Conservation (phyloP, 257 asterid species). For the Voacanga thouarsii region DNA sequence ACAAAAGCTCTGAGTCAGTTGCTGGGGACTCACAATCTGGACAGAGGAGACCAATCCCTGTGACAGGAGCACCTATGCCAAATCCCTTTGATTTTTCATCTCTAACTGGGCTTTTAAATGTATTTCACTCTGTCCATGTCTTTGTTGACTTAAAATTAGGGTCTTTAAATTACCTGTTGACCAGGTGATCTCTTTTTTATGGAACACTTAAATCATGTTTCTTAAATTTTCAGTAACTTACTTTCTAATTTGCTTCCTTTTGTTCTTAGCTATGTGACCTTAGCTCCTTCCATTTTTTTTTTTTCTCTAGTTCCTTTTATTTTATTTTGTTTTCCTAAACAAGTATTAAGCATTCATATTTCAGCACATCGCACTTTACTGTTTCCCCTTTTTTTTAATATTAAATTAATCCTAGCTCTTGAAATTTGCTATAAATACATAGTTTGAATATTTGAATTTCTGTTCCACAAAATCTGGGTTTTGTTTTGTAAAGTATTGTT, state of each 20-base stretch:
- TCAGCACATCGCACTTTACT: too few species aligned
- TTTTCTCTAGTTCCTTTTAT: neutral
- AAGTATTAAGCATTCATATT: neutral
- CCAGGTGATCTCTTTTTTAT: neutral
- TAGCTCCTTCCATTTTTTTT: neutral
- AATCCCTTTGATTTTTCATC: conserved; percentile 94
- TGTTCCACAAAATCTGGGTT: neutral
- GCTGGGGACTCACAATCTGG: conserved; percentile 48
- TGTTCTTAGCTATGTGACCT: neutral
- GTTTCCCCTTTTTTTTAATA: too few species aligned
- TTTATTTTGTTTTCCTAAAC: neutral
- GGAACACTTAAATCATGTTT: neutral
- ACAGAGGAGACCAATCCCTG: conserved; percentile 38
- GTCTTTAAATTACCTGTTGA: neutral
- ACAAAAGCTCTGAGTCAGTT: conserved; percentile 32
- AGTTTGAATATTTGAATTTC: neutral
- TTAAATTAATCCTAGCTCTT: neutral
- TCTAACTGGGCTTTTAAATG: conserved; percentile 85
- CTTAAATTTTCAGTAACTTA: neutral
- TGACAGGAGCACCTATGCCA: conserved; percentile 47
- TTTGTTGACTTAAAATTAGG: neutral
- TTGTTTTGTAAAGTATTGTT: neutral
- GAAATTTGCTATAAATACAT: neutral
- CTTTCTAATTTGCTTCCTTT: neutral
- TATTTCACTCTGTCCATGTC: conserved; percentile 16